Evolutionary conservation across 345 rosid genomes (phyloP).

Genomic region (Alliaria petiolata): DNA sequence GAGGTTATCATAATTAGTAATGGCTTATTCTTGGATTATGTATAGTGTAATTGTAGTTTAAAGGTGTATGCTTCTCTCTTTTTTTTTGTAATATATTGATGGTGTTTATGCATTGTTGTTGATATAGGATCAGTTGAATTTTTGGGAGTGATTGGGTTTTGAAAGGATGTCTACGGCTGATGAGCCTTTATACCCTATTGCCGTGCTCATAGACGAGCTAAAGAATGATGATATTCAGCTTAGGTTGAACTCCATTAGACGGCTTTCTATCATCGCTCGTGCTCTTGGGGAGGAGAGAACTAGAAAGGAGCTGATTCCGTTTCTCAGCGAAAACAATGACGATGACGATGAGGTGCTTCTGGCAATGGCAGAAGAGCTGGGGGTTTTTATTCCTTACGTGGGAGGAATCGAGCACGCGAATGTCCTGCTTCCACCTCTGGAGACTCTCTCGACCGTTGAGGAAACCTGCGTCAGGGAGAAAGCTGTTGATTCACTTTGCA

Average conservation of each 20-base stretch:
- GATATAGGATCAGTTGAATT: not conserved
- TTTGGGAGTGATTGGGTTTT: not conserved
- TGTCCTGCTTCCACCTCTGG: slow-evolving; percentile 62
- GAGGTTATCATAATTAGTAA: no score
- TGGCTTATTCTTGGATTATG: no score
- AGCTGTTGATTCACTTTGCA: slow-evolving; percentile 65
- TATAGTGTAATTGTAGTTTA: not conserved
- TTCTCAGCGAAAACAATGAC: slow-evolving; percentile 71
- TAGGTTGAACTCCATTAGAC: slow-evolving; percentile 60
- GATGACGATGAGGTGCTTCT: slow-evolving; percentile 80
- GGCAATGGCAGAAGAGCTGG: slow-evolving; percentile 79
- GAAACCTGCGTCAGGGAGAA: slow-evolving; percentile 79
- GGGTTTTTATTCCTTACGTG: slow-evolving; percentile 72
- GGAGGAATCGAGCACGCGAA: slow-evolving; percentile 69
- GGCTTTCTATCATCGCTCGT: slow-evolving; percentile 70
- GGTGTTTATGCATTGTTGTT: not conserved
- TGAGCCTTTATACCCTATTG: slow-evolving; percentile 79
- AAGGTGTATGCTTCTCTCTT: no score
- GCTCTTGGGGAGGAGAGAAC: slow-evolving; percentile 82
- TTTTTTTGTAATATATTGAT: no score
- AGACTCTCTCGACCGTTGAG: slow-evolving; percentile 65
- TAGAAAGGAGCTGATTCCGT: slow-evolving; percentile 68
- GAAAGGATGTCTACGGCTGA: slow-evolving; percentile 53
- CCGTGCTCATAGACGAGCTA: slow-evolving; percentile 71
- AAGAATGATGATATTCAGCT: slow-evolving; percentile 81